Evolutionary conservation across 306 rosid genomes (phyloP).

Genomic region (Fragaria vesca): DNA sequence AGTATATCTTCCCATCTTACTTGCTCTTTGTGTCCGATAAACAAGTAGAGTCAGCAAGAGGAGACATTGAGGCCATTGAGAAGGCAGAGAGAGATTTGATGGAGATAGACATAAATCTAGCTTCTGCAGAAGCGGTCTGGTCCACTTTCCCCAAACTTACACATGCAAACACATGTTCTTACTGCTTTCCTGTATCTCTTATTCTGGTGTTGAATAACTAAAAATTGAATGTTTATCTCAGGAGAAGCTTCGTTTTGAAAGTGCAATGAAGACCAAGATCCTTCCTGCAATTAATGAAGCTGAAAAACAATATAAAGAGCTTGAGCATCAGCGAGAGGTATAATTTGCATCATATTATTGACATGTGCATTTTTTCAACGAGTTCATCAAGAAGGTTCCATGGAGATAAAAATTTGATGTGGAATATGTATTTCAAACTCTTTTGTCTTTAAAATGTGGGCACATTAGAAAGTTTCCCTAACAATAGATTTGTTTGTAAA

Average conservation of each 20-base stretch:
- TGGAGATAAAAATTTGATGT: neutral
- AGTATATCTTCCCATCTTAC: neutral
- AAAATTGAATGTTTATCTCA: constrained; percentile 23
- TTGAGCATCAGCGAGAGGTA: constrained; percentile 59
- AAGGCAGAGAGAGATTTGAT: constrained; percentile 61
- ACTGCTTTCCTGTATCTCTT: too few relatives aligned
- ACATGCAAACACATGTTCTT: neutral
- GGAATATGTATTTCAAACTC: neutral
- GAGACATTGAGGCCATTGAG: constrained; percentile 61
- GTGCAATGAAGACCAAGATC: constrained; percentile 62
- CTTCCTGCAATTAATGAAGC: constrained; percentile 52
- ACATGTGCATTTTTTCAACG: neutral
- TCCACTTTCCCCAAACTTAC: neutral
- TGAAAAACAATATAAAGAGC: constrained; percentile 45
- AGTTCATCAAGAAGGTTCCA: neutral
- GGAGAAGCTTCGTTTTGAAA: constrained; percentile 70
- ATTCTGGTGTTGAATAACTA: constrained; percentile 2
- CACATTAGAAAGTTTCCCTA: too few relatives aligned
- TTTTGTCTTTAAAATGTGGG: too few relatives aligned
- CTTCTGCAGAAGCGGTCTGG: constrained; percentile 54
- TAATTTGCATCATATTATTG: constrained; percentile 1
- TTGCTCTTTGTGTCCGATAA: constrained; percentile 25
- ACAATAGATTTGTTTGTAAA: too few relatives aligned
- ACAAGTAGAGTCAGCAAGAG: constrained; percentile 55
- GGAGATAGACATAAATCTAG: constrained; percentile 52